phyloP scores from a whole-genome alignment of 805 yeast genomes.

The Candida germanica region DNA sequence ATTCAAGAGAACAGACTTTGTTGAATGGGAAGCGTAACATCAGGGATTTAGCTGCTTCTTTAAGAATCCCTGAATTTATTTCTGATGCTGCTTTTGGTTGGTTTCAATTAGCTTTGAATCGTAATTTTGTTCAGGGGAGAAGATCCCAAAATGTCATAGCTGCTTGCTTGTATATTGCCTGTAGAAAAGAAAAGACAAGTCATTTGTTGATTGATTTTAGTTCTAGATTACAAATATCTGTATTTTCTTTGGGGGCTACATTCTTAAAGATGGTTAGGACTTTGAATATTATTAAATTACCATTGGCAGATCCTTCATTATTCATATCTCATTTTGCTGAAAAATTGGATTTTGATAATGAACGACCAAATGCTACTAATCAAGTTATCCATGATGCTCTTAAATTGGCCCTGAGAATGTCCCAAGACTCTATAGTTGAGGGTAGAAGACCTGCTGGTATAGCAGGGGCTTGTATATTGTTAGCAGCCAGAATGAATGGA shows the following conservation, averaged over 20 bases:
- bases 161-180: constrained; percentile 91
- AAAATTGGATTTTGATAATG: constrained; percentile 74
- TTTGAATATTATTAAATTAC: constrained; percentile 71
- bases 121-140: constrained; percentile 96
- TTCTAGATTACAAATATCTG: constrained; percentile 83
- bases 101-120: constrained; percentile 81
- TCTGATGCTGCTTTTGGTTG: constrained; percentile 85
- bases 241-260: constrained; percentile 93
- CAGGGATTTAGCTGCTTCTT: constrained; percentile 72
- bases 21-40: constrained; percentile 80
- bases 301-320: constrained; percentile 90
- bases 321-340: constrained; percentile 94
- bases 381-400: constrained; percentile 84
- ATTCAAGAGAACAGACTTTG: constrained; percentile 85
- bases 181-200: constrained; percentile 85
- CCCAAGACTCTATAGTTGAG: constrained; percentile 91
- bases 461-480: constrained; percentile 91
- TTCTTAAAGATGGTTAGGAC: constrained; percentile 89
- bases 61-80: constrained; percentile 78
- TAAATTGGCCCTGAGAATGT: constrained; percentile 83
- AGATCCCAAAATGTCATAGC: constrained; percentile 93
- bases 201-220: constrained; percentile 97
- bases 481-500: constrained; percentile 97
- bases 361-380: constrained; percentile 26
- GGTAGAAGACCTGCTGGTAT: constrained; percentile 98